Evolutionary conservation across 306 rosid genomes (phyloP).

Genomic region (Psophocarpus tetragonolobus): DNA sequence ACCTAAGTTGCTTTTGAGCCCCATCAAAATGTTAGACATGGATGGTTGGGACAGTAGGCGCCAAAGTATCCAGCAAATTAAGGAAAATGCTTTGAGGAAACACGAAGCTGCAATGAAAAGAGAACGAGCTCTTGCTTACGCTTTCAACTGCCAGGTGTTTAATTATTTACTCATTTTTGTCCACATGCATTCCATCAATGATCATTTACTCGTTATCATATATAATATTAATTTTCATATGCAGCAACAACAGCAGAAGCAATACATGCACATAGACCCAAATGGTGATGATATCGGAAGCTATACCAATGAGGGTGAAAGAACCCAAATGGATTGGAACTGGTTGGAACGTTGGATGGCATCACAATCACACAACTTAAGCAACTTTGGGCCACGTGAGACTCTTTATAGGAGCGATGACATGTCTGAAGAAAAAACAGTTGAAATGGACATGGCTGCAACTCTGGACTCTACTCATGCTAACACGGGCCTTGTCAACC

Average conservation of each 20-base stretch:
- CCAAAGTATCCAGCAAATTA: slow-evolving; percentile 46
- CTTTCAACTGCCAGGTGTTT: slow-evolving; percentile 74
- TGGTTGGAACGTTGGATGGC: slow-evolving; percentile 93
- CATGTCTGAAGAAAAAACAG: slow-evolving; percentile 79
- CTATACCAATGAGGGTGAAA: slow-evolving; percentile 40
- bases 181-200: not conserved
- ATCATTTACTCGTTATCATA: not conserved
- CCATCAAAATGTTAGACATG: slow-evolving; percentile 37
- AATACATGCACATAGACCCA: slow-evolving; percentile 36
- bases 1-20: slow-evolving; percentile 47
- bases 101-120: slow-evolving; percentile 67
- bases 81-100: slow-evolving; percentile 50
- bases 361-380: slow-evolving; percentile 50
- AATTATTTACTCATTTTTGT: not conserved
- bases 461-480: slow-evolving; percentile 24
- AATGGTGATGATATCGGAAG: slow-evolving; percentile 38
- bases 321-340: slow-evolving; percentile 75
- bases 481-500: slow-evolving; percentile 35
- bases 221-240: not conserved
- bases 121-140: slow-evolving; percentile 85
- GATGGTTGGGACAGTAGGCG: slow-evolving; percentile 50
- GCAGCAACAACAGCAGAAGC: slow-evolving; percentile 48
- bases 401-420: slow-evolving; percentile 40
- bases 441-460: slow-evolving; percentile 64
- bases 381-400: slow-evolving; percentile 38